Evolutionary conservation across 768 basidiomycete species (phyloP).

Genomic region (Suillus lakei): DNA sequence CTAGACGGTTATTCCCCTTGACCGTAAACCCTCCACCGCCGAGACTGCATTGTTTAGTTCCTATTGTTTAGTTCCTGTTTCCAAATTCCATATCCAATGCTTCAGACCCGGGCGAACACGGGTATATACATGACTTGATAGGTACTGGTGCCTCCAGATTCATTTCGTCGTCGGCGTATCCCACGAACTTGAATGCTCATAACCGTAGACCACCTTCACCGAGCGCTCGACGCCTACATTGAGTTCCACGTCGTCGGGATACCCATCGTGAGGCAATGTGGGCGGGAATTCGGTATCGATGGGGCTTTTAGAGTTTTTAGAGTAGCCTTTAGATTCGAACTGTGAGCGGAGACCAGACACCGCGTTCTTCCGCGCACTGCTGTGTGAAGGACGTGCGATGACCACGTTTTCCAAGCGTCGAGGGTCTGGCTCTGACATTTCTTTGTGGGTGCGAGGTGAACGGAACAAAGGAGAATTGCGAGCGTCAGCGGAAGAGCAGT

Average conservation of each 20-base stretch:
- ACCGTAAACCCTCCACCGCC: neutral
- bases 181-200: slow-evolving; percentile 18
- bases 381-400: neutral
- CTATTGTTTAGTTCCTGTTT: neutral
- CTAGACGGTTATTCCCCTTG: neutral
- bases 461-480: neutral
- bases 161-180: slow-evolving; percentile 17
- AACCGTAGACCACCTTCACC: slow-evolving; percentile 29
- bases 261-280: neutral
- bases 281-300: slow-evolving; percentile 30
- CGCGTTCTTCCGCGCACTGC: slow-evolving; percentile 20
- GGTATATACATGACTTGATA: neutral
- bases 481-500: neutral
- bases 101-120: neutral
- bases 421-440: slow-evolving; percentile 1
- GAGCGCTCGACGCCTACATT: slow-evolving; percentile 37
- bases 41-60: neutral
- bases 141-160: neutral
- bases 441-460: neutral
- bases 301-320: slow-evolving; percentile 4
- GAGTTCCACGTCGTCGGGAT: slow-evolving; percentile 27
- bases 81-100: neutral
- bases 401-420: neutral
- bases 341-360: slow-evolving; percentile 28
- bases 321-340: slow-evolving; percentile 23